These are phyloP conservation scores for Euryodendron excelsum DNA, from an alignment of 148 eudicot genomes.

Conservation along the genomic window DNA sequence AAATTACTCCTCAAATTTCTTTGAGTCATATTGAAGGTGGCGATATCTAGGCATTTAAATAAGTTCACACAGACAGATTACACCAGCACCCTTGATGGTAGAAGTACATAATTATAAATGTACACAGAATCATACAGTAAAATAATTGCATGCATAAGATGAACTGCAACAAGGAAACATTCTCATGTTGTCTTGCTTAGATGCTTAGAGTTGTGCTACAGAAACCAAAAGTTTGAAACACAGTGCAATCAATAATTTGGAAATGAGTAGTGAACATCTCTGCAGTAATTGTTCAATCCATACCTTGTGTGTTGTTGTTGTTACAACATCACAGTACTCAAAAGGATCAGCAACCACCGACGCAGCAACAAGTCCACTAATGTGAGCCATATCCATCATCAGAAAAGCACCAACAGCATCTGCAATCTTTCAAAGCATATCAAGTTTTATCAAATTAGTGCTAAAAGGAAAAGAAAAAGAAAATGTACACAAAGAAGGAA, in stretches of 20 bases:
- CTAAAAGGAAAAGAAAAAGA: background rate
- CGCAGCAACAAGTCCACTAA: conserved; percentile 96
- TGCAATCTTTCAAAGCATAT: conserved; percentile 53
- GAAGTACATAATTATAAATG: background rate
- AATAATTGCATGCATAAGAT: background rate
- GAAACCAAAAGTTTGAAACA: background rate
- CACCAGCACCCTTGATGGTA: background rate
- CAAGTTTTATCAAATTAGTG: conserved; percentile 17
- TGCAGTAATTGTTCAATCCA: background rate
- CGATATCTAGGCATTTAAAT: background rate
- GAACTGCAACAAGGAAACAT: background rate
- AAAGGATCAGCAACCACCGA: conserved; percentile 85
- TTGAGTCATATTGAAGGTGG: no score
- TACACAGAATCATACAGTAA: background rate
- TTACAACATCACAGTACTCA: conserved; percentile 84
- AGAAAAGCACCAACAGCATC: conserved; percentile 88
- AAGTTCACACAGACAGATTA: background rate
- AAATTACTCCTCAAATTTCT: no score
- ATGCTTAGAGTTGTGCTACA: background rate
- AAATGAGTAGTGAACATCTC: conserved; percentile 1
- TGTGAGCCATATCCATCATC: conserved; percentile 98
- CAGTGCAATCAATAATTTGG: background rate
- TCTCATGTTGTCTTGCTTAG: background rate
- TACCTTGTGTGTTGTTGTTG: conserved; percentile 97
- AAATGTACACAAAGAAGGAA: background rate